Evolutionary conservation across 192 early-diverging fungal species (phyloP).

Genomic region (Gonapodya prolifera): DNA sequence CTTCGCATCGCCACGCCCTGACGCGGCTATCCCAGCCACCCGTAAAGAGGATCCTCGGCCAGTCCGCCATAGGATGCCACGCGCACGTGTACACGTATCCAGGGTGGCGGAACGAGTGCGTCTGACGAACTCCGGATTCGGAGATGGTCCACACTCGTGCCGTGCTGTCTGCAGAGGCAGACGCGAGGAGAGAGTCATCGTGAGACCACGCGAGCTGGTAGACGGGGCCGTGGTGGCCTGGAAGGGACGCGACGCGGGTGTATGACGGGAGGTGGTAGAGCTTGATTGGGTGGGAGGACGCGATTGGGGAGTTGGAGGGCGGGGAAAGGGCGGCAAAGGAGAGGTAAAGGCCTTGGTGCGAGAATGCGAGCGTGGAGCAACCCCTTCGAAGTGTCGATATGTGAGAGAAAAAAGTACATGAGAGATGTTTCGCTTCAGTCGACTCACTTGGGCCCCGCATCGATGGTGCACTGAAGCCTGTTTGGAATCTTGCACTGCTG

Average conservation of each 20-base stretch:
- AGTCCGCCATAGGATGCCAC: constrained; percentile 15
- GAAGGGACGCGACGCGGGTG: constrained; percentile 18
- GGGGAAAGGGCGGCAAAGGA: constrained; percentile 18
- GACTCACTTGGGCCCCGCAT: constrained; percentile 11
- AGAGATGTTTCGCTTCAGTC: neutral
- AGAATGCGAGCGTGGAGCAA: constrained; percentile 25
- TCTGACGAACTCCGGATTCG: constrained; percentile 9
- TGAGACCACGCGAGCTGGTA: constrained; percentile 29
- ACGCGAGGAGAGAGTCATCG: constrained; percentile 23
- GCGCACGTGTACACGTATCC: constrained; percentile 24
- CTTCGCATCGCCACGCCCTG: constrained; percentile 18
- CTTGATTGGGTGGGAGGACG: constrained; percentile 19
- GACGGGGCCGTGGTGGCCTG: constrained; percentile 30
- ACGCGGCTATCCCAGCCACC: constrained; percentile 26
- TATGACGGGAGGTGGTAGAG: constrained; percentile 24
- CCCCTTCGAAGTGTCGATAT: constrained; percentile 17
- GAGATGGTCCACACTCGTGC: constrained; percentile 24
- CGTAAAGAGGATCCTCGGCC: constrained; percentile 19
- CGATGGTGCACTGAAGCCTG: constrained; percentile 20
- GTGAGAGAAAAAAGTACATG: too few relatives aligned
- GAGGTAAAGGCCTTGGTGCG: constrained; percentile 24
- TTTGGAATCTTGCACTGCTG: constrained; percentile 31
- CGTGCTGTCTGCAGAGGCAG: constrained; percentile 30
- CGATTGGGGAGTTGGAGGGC: neutral
- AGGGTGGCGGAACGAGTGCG: constrained; percentile 19